Evolutionary conservation across 2,329 filamentous ascomycete species (phyloP).

Genomic region (Scytalidium lignicola): DNA sequence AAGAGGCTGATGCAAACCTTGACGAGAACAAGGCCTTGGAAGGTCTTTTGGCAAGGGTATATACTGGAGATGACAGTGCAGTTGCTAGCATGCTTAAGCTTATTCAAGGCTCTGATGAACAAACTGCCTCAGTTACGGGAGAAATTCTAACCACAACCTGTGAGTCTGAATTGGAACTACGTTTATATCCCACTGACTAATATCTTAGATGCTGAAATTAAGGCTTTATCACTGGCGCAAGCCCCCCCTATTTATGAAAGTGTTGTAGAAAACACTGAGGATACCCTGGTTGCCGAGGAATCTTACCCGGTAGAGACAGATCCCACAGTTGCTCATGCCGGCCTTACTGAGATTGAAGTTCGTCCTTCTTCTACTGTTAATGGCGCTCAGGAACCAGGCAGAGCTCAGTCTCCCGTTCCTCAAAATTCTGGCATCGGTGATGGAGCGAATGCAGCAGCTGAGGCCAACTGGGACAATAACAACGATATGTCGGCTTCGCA

Average conservation of each 20-base stretch:
- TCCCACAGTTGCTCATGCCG: slow-evolving; percentile 61
- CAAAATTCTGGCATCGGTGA: slow-evolving; percentile 48
- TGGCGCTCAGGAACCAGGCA: slow-evolving; percentile 36
- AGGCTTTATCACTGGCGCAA: slow-evolving; percentile 50
- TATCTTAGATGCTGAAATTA: slow-evolving; percentile 52
- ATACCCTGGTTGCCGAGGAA: slow-evolving; percentile 30
- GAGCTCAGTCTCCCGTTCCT: slow-evolving; percentile 27
- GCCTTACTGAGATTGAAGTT: slow-evolving; percentile 61
- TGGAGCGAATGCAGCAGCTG: slow-evolving; percentile 54
- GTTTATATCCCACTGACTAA: slow-evolving; percentile 11
- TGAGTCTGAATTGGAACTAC: slow-evolving; percentile 38
- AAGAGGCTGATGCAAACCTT: slow-evolving; percentile 53
- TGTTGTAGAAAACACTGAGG: slow-evolving; percentile 23
- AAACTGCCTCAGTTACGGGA: slow-evolving; percentile 59
- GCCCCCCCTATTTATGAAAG: slow-evolving; percentile 27
- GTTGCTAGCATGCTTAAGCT: slow-evolving; percentile 73
- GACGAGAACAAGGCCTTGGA: slow-evolving; percentile 80
- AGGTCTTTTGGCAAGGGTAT: slow-evolving; percentile 72
- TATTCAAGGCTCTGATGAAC: slow-evolving; percentile 65
- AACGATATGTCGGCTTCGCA: slow-evolving; percentile 28
- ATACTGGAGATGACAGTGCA: slow-evolving; percentile 70
- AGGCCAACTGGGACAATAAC: slow-evolving; percentile 57
- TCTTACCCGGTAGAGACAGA: slow-evolving; percentile 45
- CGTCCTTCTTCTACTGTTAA: slow-evolving; percentile 35
- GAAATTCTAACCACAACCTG: slow-evolving; percentile 66